Conservation (phyloP, 352 stramenopile species). For the Phytophthora cajani region DNA sequence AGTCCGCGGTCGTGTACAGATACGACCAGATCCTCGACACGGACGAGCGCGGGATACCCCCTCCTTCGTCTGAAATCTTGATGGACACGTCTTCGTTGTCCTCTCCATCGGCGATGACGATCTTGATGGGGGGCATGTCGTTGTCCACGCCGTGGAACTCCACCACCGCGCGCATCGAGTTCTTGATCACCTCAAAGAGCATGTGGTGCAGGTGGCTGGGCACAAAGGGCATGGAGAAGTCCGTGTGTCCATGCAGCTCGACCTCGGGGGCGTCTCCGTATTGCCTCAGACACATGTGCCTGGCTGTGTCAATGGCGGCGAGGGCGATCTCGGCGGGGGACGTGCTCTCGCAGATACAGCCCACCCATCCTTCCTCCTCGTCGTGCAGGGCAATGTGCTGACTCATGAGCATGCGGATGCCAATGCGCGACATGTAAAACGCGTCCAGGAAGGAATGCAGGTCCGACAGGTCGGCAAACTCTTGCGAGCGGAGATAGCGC, state of each 20-base stretch:
- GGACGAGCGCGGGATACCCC: slow-evolving; percentile 98
- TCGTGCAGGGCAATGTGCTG: slow-evolving; percentile 98
- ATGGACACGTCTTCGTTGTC: slow-evolving; percentile 99
- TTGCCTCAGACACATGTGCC: slow-evolving; percentile 99
- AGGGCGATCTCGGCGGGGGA: slow-evolving; percentile 97
- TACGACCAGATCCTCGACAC: slow-evolving; percentile 99
- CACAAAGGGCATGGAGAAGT: slow-evolving; percentile 99
- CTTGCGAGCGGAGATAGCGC: slow-evolving; percentile 75
- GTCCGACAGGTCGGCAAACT: slow-evolving; percentile 92
- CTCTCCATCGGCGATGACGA: slow-evolving; percentile 99
- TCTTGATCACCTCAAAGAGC: slow-evolving; percentile 99
- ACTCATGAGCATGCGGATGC: slow-evolving; percentile 99
- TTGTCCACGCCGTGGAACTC: slow-evolving; percentile 98
- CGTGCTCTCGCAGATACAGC: slow-evolving; percentile 97
- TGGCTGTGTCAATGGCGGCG: slow-evolving; percentile 97
- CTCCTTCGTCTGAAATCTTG: slow-evolving; percentile 99
- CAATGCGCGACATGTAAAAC: slow-evolving; percentile 99
- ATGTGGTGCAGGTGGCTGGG: slow-evolving; percentile 98
- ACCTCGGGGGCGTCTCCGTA: slow-evolving; percentile 99
- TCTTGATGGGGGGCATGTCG: slow-evolving; percentile 98
- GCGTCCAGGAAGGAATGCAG: slow-evolving; percentile 98
- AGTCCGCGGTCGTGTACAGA: slow-evolving; percentile 99
- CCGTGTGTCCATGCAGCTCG: slow-evolving; percentile 96
- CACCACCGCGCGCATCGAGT: slow-evolving; percentile 98
- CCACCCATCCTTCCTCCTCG: slow-evolving; percentile 86